Evolutionary conservation across 306 rosid species (phyloP), one percentile per base, ranked within the genome.

Genomic region (Datisca glomerata): DNA sequence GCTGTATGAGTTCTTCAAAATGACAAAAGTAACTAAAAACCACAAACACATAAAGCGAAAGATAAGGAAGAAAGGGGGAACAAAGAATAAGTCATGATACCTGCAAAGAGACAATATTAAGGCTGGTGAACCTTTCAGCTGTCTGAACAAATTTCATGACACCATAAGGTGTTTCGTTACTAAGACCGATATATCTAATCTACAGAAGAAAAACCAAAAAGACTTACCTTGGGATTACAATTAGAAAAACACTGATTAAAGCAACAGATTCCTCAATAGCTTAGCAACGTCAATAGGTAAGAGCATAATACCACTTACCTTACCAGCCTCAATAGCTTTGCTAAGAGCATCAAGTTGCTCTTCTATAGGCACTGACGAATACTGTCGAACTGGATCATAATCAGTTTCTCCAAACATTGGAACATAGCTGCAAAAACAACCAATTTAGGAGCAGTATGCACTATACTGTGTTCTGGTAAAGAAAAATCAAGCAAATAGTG

Each of bases 391-490:
- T 4, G 93, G 85, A 58, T 83, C 87, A 54, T 83, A 89, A 43
- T 83, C 93, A 2, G 66, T 83, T 68, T 83, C 86, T 63, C 93
- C 89, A 65, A 87, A 83, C 97, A 83, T 83, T 42, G 93, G 97
- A 63, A 80, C 80, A 66, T 83, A 72, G 24, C 94, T 87, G 70
- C 62, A 48, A 60, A 41, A 36, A 18, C 50, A 36, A 27, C 20
- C 51, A n/a, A n/a, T n/a, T n/a, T n/a, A n/a, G n/a, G n/a, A n/a
- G n/a, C n/a, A n/a, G n/a, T n/a, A n/a, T n/a, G n/a, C n/a, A n/a
- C n/a, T n/a, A n/a, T n/a, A n/a, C n/a, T n/a, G n/a, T n/a, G n/a
- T n/a, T n/a, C n/a, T n/a, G 96, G 66, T 73, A 87, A 65, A 87
- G 86, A 74, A 82, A 93, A 44, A 87, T 79, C 71, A 73, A 64